Evolutionary conservation across 2,329 filamentous ascomycete genomes (phyloP), one percentile per base, ranked within the genome.

Genomic region (Ilyonectria sp.): DNA sequence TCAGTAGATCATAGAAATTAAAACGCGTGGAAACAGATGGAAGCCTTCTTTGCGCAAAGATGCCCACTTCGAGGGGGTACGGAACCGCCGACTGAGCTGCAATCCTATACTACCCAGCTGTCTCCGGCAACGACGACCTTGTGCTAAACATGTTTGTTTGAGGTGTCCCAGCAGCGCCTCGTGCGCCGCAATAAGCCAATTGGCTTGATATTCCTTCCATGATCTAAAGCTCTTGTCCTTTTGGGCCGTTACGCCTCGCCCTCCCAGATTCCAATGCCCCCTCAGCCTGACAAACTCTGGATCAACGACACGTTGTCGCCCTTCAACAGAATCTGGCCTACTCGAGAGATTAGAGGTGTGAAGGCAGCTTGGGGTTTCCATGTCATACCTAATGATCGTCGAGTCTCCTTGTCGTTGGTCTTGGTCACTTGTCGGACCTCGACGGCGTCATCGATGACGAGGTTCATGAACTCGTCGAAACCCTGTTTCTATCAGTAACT

Each of bases 401-500:
- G 89, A 73, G 90, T 91, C 83, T 97, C 95, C 73, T 92, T 90
- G 47, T 86, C 81, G 74, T 93, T 92, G 17, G 89, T 91, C 86
- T 97, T 97, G 70, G 93, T 94, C 62, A 93, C 86, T 78, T 94
- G 89, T 81, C 92, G 93, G 50, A 99, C 94, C 83, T 98, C 95
- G 64, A 98, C 90, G 33, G 96, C 96, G 76, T 99, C 94, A 78
- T 99, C 96, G 73, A 97, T 89, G 44, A 98, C 96, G 56, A 99
- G 86, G 84, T 99, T 99, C 95, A 99, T 98, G 85, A 98, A 99
- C 82, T 99, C 96, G 80, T 99, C 96, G 74, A 99, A 99, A 15
- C 96, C 95, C 94, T 97, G 8, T n/a, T 2, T 40, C 3, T 23
- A 49, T 64, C 47, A 74, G 66, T 19, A 44, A 26, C 5, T 10